Base-by-base conservation (phyloP, 2,329 filamentous ascomycete genomes). In the Paraconiothyrium brasiliense region DNA sequence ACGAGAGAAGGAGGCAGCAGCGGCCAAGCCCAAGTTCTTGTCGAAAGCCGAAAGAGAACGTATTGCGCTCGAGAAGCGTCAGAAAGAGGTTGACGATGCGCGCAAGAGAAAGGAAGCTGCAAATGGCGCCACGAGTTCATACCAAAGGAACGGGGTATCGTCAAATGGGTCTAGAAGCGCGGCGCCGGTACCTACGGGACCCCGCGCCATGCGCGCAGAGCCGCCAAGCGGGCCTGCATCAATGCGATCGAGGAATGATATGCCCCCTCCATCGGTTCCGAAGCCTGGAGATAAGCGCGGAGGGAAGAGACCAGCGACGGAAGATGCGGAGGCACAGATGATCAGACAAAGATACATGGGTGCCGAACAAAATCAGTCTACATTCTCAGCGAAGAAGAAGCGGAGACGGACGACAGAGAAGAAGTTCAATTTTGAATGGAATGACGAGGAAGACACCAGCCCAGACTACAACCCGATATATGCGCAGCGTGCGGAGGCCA, bases 361-460 rank as follows among this genome's bases (percentile, higher is more conserved):
- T 3, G 91, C 92, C 0, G 92, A 97, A 66, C 88, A 92, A 56
- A 96, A 95, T 67, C 87, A 90, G 66, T 94, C 91, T 4, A 97
- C 87, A 41, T 97, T 98, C 75, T 97, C 93, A 0, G 94, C 94
- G 1, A 92, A 95, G 82, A 99, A 98, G 86, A 98, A 98, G 84
- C 87, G 94, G 59, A 91, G 92, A 82, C 87, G 94, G 64, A 97
- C 93, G 1, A 95, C 92, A 1, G 94, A 97, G 74, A 93, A 94
- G 80, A 98, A 99, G 78, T 99, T 99, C 83, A 99, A 97, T 73
- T 99, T 99, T 72, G 95, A 97, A 71, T 99, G 95, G 95, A 96
- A 97, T 70, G 87, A 89, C 0, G 92, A 96, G 63, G 95, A 99
- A 75, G 95, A 99, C 78, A 99, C 95, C 0, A 94, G 90, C 67